phyloP scores from a whole-genome alignment of 139 green algal genomes.

The Nannochloris sp. region DNA sequence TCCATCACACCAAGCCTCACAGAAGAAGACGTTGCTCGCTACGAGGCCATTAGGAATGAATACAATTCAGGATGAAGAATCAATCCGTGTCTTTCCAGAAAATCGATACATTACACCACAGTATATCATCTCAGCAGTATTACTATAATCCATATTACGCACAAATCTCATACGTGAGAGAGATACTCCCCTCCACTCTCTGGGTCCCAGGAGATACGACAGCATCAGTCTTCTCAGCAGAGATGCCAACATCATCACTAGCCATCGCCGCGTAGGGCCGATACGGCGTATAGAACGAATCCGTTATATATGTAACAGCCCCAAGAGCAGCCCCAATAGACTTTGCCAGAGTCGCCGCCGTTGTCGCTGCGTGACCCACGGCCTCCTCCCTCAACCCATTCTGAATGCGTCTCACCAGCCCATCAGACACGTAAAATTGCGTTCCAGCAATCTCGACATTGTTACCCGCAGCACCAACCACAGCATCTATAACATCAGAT shows the following conservation, averaged over 20 bases:
- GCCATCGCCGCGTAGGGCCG: no score
- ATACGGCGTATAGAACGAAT: no score
- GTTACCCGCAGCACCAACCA: background rate
- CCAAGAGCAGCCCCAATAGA: background rate
- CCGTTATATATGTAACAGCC: background rate
- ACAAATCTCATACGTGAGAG: no score
- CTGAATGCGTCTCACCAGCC: background rate
- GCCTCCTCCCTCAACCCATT: background rate
- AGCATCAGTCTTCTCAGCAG: no score
- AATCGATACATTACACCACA: no score
- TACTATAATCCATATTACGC: no score
- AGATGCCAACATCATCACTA: no score
- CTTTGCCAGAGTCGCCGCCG: background rate
- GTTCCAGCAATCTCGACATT: background rate
- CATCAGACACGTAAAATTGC: background rate
- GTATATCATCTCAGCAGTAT: no score
- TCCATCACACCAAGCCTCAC: constrained; percentile 69
- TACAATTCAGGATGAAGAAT: no score
- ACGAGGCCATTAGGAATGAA: constrained; percentile 28
- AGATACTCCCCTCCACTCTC: no score
- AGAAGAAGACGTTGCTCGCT: constrained; percentile 62
- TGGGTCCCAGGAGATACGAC: no score
- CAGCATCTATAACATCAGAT: background rate
- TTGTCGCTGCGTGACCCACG: background rate
- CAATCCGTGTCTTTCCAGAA: no score